Evolutionary conservation across 352 stramenopile genomes (phyloP).

Genomic region (Hyaloperonospora brassicae): DNA sequence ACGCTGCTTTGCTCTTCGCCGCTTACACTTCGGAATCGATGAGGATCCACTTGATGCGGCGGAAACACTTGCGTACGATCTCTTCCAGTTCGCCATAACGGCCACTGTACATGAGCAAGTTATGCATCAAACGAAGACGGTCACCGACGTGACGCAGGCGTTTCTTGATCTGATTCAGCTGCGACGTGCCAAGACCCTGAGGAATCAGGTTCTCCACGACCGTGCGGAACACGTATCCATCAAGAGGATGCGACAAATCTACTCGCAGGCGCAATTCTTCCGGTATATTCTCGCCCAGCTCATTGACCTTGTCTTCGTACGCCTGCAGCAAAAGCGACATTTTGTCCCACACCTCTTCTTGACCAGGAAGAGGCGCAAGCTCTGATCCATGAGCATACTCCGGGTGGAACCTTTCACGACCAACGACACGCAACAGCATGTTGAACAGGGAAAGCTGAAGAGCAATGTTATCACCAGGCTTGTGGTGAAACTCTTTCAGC

Average conservation of each 20-base stretch:
- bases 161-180: slow-evolving; percentile 86
- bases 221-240: slow-evolving; percentile 82
- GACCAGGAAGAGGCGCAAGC: slow-evolving; percentile 53
- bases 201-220: slow-evolving; percentile 85
- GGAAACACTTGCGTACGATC: slow-evolving; percentile 88
- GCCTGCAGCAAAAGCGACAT: slow-evolving; percentile 49
- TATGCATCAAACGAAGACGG: slow-evolving; percentile 82
- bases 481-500: slow-evolving; percentile 82
- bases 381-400: slow-evolving; percentile 60
- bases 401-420: slow-evolving; percentile 63
- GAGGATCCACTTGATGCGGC: slow-evolving; percentile 88
- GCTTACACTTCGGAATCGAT: slow-evolving; percentile 84
- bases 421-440: slow-evolving; percentile 80
- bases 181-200: slow-evolving; percentile 62
- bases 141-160: slow-evolving; percentile 80
- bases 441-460: slow-evolving; percentile 79
- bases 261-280: slow-evolving; percentile 65
- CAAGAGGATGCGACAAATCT: slow-evolving; percentile 59
- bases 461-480: slow-evolving; percentile 74
- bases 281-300: slow-evolving; percentile 50
- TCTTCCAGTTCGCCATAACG: slow-evolving; percentile 78
- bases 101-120: slow-evolving; percentile 84
- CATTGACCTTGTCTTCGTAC: slow-evolving; percentile 72
- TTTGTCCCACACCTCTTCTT: slow-evolving; percentile 71
- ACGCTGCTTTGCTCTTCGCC: background rate